Conservation (phyloP, 2,329 filamentous ascomycete species). For the Dactylellina parvicollis region DNA sequence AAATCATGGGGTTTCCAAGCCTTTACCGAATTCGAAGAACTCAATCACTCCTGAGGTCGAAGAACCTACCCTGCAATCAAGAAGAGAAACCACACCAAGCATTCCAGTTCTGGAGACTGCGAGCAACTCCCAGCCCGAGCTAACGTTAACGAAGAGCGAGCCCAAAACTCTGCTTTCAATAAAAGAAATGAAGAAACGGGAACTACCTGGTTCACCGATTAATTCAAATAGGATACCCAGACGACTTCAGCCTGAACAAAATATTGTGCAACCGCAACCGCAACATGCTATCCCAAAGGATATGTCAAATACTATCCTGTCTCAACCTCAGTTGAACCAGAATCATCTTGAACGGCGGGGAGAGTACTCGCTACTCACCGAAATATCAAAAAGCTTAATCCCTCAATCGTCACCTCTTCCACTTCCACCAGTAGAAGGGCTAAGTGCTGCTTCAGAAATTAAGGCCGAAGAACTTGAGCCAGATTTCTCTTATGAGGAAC, state of each 20-base stretch:
- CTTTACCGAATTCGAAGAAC: no score
- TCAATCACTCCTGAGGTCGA: no score
- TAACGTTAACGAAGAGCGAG: background rate
- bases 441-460: background rate
- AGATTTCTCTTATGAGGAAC: background rate
- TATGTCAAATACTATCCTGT: background rate
- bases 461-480: conserved; percentile 1
- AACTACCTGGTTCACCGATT: no score
- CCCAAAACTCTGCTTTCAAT: background rate
- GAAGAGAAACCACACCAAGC: no score
- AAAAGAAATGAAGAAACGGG: background rate
- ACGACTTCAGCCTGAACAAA: no score
- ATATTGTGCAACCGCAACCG: background rate
- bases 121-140: background rate
- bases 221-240: no score
- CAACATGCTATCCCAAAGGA: background rate
- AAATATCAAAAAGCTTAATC: background rate
- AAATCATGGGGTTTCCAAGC: background rate
- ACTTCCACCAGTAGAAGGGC: background rate
- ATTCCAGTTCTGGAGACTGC: no score
- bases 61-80: no score
- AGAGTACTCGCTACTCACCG: no score
- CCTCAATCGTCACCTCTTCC: background rate
- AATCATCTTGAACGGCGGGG: background rate
- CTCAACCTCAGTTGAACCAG: background rate